A percentile compares a stretch with the other conserved stretches of the same genome.
Conservation (phyloP, 176 grass and related monocot genomes). For the Musa schizocarpa region DNA sequence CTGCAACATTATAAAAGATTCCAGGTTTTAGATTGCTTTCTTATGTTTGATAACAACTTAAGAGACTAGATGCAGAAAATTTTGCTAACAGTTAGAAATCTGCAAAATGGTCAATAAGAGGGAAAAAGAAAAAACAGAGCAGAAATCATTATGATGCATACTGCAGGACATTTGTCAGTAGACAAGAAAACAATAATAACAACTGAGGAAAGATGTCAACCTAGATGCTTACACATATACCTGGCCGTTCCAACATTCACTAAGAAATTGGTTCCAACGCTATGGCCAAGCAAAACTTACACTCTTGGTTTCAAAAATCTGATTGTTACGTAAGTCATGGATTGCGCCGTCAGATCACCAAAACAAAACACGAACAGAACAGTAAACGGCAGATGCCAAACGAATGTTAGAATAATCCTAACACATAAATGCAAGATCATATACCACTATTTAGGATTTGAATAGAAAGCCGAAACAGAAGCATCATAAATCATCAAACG, state of each 20-base stretch:
- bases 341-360: not conserved
- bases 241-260: not conserved
- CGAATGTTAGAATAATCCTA: not conserved
- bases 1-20: constrained; percentile 30
- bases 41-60: not conserved
- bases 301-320: not conserved
- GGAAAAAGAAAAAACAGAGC: not conserved
- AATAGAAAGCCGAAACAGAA: not conserved
- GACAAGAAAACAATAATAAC: not conserved
- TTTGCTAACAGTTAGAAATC: not conserved
- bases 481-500: not conserved
- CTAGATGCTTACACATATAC: not conserved
- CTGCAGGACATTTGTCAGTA: not conserved
- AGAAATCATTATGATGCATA: not conserved
- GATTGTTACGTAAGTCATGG: not conserved
- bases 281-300: not conserved
- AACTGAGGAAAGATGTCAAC: constrained; percentile 1
- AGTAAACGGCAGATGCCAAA: not conserved
- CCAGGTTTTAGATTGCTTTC: not conserved
- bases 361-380: not conserved
- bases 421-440: no score
- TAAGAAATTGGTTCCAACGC: not conserved
- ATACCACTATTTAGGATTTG: not conserved
- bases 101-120: not conserved
- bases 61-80: not conserved